Percentiles rank a stretch among this genome's conserved stretches.
Evolutionary conservation across 495 filamentous ascomycete species (phyloP).

Genomic region (Geoglossum glabrum): DNA sequence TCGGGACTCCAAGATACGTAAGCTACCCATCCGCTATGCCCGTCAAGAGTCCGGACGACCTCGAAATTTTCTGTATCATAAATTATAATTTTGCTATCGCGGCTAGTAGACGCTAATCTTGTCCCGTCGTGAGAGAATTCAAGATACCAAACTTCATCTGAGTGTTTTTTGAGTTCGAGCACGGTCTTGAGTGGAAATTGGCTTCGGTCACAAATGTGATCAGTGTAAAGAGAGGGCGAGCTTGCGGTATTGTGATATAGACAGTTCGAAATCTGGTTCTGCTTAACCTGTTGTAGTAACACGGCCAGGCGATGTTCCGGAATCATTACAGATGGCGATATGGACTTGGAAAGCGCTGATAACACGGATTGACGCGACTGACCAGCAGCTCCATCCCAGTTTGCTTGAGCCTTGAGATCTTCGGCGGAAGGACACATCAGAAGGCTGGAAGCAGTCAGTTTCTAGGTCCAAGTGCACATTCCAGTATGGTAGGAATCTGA

Average conservation of each 20-base stretch:
- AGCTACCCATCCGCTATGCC: conserved; percentile 45
- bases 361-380: conserved; percentile 57
- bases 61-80: conserved; percentile 59
- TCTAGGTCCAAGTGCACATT: not conserved
- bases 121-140: conserved; percentile 79
- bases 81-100: conserved; percentile 53
- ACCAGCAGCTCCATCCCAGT: conserved; percentile 73
- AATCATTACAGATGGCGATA: conserved; percentile 96
- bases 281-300: conserved; percentile 65
- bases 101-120: conserved; percentile 62
- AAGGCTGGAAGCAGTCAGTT: conserved; percentile 29
- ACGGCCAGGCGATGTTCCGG: conserved; percentile 79
- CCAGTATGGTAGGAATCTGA: no score
- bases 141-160: conserved; percentile 77
- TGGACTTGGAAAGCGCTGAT: conserved; percentile 69
- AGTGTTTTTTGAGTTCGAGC: conserved; percentile 49
- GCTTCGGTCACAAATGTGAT: conserved; percentile 64
- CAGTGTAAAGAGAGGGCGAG: conserved; percentile 68
- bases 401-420: conserved; percentile 58
- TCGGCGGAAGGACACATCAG: conserved; percentile 73
- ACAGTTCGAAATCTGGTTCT: conserved; percentile 61
- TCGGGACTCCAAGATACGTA: conserved; percentile 85
- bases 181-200: conserved; percentile 55
- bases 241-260: conserved; percentile 70
- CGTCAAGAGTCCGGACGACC: conserved; percentile 38